Conservation (phyloP, 1,284 basidiomycete species). For the Rhodotorula sp. region DNA sequence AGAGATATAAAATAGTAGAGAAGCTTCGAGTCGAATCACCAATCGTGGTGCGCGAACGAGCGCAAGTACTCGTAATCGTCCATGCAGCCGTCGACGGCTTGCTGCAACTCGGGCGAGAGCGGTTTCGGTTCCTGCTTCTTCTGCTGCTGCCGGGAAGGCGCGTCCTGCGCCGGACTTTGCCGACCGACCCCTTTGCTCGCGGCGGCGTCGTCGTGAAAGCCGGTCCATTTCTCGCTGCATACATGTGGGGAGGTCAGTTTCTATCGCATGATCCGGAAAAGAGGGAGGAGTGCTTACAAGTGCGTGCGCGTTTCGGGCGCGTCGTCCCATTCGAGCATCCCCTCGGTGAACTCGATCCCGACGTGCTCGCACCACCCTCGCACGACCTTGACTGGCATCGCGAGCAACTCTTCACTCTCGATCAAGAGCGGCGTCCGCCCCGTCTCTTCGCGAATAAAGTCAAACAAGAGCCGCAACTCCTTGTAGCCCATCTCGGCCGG, state of each 20-base stretch:
- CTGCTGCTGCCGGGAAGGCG: slow-evolving; percentile 11
- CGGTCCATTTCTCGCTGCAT: slow-evolving; percentile 35
- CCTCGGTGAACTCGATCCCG: slow-evolving; percentile 35
- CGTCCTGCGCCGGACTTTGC: slow-evolving; percentile 4
- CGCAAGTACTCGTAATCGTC: slow-evolving; percentile 42
- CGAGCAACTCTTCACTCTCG: slow-evolving; percentile 38
- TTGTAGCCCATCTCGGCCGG: slow-evolving; percentile 41
- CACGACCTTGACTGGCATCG: slow-evolving; percentile 35
- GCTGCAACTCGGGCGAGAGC: slow-evolving; percentile 34
- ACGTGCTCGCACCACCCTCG: slow-evolving; percentile 40
- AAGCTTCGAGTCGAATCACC: background rate
- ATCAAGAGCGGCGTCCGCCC: slow-evolving; percentile 38
- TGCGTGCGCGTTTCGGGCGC: slow-evolving; percentile 36
- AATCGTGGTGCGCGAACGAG: slow-evolving; percentile 17
- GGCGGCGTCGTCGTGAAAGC: slow-evolving; percentile 33
- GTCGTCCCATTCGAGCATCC: slow-evolving; percentile 44
- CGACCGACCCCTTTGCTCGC: slow-evolving; percentile 23
- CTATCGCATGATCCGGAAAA: too few species aligned
- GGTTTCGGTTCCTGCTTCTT: slow-evolving; percentile 16
- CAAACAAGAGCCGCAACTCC: slow-evolving; percentile 39
- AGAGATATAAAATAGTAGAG: background rate
- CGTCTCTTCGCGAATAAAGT: slow-evolving; percentile 34
- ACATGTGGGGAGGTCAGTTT: too few species aligned
- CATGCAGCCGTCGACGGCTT: slow-evolving; percentile 38
- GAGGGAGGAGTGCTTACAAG: slow-evolving; percentile 24